phyloP scores from a whole-genome alignment of 441 rosid genomes.

The Monsonia emarginata region DNA sequence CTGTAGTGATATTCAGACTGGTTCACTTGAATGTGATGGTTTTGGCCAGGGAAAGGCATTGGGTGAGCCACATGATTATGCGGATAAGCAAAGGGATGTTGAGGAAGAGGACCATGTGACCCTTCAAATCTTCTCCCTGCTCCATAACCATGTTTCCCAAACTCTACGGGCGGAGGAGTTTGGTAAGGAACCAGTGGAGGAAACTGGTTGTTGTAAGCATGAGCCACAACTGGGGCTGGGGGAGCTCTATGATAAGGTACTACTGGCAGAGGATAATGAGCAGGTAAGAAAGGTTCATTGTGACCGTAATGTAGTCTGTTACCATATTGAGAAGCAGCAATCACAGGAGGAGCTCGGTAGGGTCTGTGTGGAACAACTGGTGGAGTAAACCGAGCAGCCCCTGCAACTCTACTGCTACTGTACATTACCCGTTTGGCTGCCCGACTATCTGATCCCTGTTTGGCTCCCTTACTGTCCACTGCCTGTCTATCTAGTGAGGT shows the following conservation, averaged over 20 bases:
- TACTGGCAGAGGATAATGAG: too few relatives aligned
- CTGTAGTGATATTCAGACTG: too few relatives aligned
- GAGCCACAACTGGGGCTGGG: too few relatives aligned
- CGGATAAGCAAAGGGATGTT: too few relatives aligned
- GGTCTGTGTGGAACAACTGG: not conserved
- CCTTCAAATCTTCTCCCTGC: not conserved
- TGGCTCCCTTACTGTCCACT: not conserved
- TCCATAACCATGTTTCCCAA: too few relatives aligned
- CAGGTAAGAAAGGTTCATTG: not conserved
- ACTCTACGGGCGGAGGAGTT: too few relatives aligned
- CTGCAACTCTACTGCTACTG: not conserved
- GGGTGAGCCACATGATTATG: too few relatives aligned
- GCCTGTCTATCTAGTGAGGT: not conserved
- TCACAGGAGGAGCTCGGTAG: not conserved
- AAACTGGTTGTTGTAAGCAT: not conserved
- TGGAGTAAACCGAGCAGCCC: not conserved
- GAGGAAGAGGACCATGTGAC: too few relatives aligned
- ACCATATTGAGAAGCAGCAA: not conserved
- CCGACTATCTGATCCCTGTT: not conserved
- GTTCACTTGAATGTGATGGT: too few relatives aligned
- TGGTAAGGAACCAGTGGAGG: not conserved
- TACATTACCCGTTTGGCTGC: not conserved
- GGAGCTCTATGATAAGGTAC: too few relatives aligned
- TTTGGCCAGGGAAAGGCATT: too few relatives aligned
- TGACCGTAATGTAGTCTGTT: not conserved